Evolutionary conservation across 2,329 filamentous ascomycete genomes (phyloP).

Genomic region (Pseudogymnoascus sp.): DNA sequence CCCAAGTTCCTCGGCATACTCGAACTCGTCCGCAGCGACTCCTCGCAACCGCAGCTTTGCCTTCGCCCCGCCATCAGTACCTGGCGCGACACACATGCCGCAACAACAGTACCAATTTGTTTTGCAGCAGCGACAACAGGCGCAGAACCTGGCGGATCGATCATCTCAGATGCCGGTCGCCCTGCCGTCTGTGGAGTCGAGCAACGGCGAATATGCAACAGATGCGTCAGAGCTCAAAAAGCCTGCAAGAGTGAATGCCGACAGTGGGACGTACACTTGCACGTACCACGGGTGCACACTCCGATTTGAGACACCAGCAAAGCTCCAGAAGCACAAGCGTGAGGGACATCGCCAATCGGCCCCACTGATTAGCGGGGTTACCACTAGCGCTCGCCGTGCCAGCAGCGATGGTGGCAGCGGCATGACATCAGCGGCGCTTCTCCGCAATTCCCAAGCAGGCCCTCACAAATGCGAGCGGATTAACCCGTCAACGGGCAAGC

Average conservation of each 20-base stretch:
- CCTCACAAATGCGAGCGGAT: slow-evolving; percentile 89
- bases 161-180: slow-evolving; percentile 22
- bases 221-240: slow-evolving; percentile 28
- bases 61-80: slow-evolving; percentile 36
- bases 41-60: slow-evolving; percentile 31
- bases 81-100: slow-evolving; percentile 22
- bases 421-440: slow-evolving; percentile 43
- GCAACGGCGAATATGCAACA: slow-evolving; percentile 29
- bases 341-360: slow-evolving; percentile 80
- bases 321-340: slow-evolving; percentile 91
- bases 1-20: slow-evolving; percentile 29
- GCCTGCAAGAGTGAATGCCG: slow-evolving; percentile 59
- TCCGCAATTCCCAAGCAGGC: slow-evolving; percentile 80
- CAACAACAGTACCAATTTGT: slow-evolving; percentile 27
- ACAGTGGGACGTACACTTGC: slow-evolving; percentile 88
- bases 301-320: slow-evolving; percentile 78
- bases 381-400: slow-evolving; percentile 10
- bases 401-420: slow-evolving; percentile 25
- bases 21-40: slow-evolving; percentile 23
- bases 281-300: slow-evolving; percentile 86
- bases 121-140: slow-evolving; percentile 19
- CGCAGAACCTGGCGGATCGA: slow-evolving; percentile 22
- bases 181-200: slow-evolving; percentile 34
- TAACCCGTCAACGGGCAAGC: slow-evolving; percentile 90
- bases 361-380: slow-evolving; percentile 35